A percentile compares a stretch with the other conserved stretches of the same genome.
Evolutionary conservation across 352 stramenopile species (phyloP).

Genomic region (Peronospora destructor): DNA sequence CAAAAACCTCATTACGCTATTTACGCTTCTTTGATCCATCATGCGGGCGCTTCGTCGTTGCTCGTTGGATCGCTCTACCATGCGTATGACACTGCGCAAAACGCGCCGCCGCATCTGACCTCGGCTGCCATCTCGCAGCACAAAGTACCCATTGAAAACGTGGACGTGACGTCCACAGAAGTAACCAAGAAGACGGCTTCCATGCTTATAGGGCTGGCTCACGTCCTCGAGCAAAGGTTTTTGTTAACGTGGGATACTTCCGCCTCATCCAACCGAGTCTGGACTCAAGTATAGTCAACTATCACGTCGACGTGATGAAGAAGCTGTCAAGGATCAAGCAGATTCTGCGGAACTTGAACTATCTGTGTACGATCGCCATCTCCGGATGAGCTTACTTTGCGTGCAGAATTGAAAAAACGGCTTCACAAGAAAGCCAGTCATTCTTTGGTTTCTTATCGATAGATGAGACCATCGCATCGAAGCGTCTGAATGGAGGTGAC

Average conservation of each 20-base stretch:
- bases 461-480: slow-evolving; percentile 61
- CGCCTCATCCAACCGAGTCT: slow-evolving; percentile 52
- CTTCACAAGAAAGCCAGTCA: slow-evolving; percentile 36
- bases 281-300: slow-evolving; percentile 31
- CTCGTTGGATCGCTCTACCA: too few relatives aligned
- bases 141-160: slow-evolving; percentile 46
- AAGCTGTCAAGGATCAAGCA: slow-evolving; percentile 41
- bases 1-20: too few relatives aligned
- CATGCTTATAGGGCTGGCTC: slow-evolving; percentile 55
- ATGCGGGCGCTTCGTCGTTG: too few relatives aligned
- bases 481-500: slow-evolving; percentile 69
- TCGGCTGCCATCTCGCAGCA: slow-evolving; percentile 30
- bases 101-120: too few relatives aligned
- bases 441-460: slow-evolving; percentile 62
- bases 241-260: slow-evolving; percentile 64
- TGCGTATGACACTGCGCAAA: too few relatives aligned
- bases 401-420: too few relatives aligned
- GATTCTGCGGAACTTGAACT: too few relatives aligned
- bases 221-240: slow-evolving; percentile 74
- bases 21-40: too few relatives aligned
- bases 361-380: too few relatives aligned
- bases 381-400: too few relatives aligned
- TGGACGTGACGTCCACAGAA: slow-evolving; percentile 69
- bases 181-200: slow-evolving; percentile 54
- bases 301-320: slow-evolving; percentile 60